Base-by-base conservation (phyloP, 768 basidiomycete genomes). In the Tylopilus sp. region DNA sequence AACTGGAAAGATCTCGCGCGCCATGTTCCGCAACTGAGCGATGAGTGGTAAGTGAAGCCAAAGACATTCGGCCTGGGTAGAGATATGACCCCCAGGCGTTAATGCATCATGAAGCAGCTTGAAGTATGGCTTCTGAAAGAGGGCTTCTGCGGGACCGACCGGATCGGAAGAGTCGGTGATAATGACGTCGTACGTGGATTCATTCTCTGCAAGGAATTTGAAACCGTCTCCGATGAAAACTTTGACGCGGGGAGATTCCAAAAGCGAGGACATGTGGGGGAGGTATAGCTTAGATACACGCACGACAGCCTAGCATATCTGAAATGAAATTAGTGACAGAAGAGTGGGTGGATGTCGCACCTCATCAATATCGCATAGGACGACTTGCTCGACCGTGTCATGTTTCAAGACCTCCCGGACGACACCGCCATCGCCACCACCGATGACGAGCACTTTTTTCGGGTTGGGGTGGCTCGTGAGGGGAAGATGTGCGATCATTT, bases 151-250 rank as follows among this genome's bases (percentile, higher is more conserved):
- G 38, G 96, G 96, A 38, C 96, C 96, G 50, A 98, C 92, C 34
- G 96, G 96, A 72, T 98, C 96, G 21, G 94, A 97, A 19, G 95
- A 98, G 71, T 99, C 96, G 57, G 96, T 99, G 75, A 99, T 90
- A 76, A 99, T 98, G 55, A 90, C 92, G 67, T 99, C 96, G 83
- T 96, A 97, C 46, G 84, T 84, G 45, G 83, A 76, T 61, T 87
- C 81, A 73, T 96, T 87, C 46, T 92, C 88, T 13, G 85, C 84
- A 44, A 99, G 84, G 79, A 95, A 98, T 71, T 93, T 90, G 85
- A 98, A 97, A 41, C 96, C 96, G 61, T 98, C 95, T 43, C 95
- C 96, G 63, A 98, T 82, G 74, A 82, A 76, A 48, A 98, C 87
- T 9, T 76, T 84, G 50, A 98, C 95, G 48, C 85, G 85, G 14